A percentile compares a stretch with the other conserved stretches of the same genome.
Conservation (phyloP, 768 basidiomycete genomes). For the Mycena vulgaris region DNA sequence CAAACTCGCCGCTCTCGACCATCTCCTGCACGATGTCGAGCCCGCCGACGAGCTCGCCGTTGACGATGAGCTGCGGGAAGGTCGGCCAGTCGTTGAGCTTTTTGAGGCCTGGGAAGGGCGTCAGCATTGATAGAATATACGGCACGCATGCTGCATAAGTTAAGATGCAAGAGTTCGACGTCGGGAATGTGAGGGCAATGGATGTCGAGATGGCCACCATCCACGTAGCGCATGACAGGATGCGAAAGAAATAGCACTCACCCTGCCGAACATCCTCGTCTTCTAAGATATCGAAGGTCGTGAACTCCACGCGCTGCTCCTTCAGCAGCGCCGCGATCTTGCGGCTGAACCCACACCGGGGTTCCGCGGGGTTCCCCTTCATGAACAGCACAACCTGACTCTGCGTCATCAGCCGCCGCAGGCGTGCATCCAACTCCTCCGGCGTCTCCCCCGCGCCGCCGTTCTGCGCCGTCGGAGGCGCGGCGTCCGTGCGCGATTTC, state of each 20-base stretch:
- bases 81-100: constrained; percentile 93
- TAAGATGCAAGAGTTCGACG: no score
- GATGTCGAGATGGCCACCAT: no score
- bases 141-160: no score
- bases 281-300: constrained; percentile 85
- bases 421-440: constrained; percentile 77
- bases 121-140: no score
- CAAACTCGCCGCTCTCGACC: constrained; percentile 84
- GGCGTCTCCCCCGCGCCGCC: constrained; percentile 60
- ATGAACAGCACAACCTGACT: constrained; percentile 89
- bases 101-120: constrained; percentile 70
- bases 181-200: no score
- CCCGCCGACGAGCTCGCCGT: constrained; percentile 96
- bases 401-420: constrained; percentile 83
- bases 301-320: constrained; percentile 76
- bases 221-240: no score
- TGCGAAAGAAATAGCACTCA: no score
- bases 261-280: constrained; percentile 90
- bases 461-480: background rate
- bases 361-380: constrained; percentile 86
- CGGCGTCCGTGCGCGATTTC: constrained; percentile 51
- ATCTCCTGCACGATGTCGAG: constrained; percentile 94
- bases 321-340: constrained; percentile 79
- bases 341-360: constrained; percentile 89
- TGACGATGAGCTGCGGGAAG: constrained; percentile 87